phyloP scores from a whole-genome alignment of 2,329 filamentous ascomycete species.

The Cyphellophora europaea region DNA sequence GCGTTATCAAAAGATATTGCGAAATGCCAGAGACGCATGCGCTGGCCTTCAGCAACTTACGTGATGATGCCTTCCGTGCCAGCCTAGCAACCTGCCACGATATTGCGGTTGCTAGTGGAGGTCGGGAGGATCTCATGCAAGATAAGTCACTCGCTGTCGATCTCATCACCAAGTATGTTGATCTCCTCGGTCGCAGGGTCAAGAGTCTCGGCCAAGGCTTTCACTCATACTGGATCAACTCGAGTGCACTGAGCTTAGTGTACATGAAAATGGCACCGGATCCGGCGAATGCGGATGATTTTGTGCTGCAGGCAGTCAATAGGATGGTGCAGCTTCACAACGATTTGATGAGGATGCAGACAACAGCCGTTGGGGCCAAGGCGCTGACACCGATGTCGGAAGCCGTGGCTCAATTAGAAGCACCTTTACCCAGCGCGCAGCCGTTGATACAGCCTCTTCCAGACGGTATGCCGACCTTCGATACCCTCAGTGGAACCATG shows the following conservation, averaged over 20 bases:
- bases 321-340: constrained; percentile 6
- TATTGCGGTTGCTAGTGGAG: constrained; percentile 1
- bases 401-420: not conserved
- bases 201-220: constrained; percentile 22
- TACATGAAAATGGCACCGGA: constrained; percentile 12
- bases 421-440: not conserved
- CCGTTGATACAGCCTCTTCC: not conserved
- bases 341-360: not conserved
- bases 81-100: constrained; percentile 6
- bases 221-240: constrained; percentile 25
- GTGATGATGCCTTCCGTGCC: constrained; percentile 6
- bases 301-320: constrained; percentile 19
- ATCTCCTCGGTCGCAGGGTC: constrained; percentile 2
- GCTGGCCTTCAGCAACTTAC: constrained; percentile 1
- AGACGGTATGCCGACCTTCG: not conserved
- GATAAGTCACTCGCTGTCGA: not conserved
- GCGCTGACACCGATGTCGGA: not conserved
- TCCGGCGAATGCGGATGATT: constrained; percentile 13
- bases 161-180: constrained; percentile 15
- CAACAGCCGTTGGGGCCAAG: not conserved
- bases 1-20: constrained; percentile 7
- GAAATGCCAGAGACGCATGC: constrained; percentile 10
- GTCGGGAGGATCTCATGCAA: constrained; percentile 2
- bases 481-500: not conserved
- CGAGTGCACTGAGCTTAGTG: constrained; percentile 22